Evolutionary conservation across 257 asterid genomes (phyloP), one percentile per base, ranked within the genome.

Genomic region (Orobanche coerulescens): DNA sequence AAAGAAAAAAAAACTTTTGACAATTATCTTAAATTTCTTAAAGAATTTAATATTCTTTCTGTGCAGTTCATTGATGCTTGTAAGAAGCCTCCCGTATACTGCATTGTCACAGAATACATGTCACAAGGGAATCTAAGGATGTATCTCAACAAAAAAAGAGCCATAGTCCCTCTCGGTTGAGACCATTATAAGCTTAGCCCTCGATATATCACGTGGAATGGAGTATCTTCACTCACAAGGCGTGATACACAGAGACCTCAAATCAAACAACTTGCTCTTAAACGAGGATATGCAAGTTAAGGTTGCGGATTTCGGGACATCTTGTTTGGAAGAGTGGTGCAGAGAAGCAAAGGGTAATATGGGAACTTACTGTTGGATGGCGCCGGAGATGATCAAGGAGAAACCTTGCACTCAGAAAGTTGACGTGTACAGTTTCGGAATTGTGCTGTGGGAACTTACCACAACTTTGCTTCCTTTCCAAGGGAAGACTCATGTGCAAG

Each of bases 341-440:
- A 65, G 69, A 52, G 81, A 78, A 2, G 52, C 80, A 9, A 81
- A 79, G 31, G 93, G 93, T 9, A 79, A 75, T 69, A 75, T 74
- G 79, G 98, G 95, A 25, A 92, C 96, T 4, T 88, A 82, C 66
- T 86, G 95, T 9, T 92, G 98, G 98, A 92, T 92, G 98, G 94
- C 98, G 0, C 98, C 98, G 0, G 98, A 92, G 80, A 85, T 86
- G 91, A 79, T 81, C 34, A 84, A 81, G 72, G 80, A 76, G 76
- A 86, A 81, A 36, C 73, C 87, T 13, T 88, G 75, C 67, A 74
- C 87, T 1, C 73, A 95, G 14, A 88, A 88, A 72, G 96, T 82
- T 3, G 97, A 92, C 49, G 97, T 88, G 0, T 88, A 92, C 19
- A 78, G 95, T 25, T 92, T 88, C 5, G 98, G 95, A 11, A 81